Conservation (phyloP, 2,329 filamentous ascomycete species). For the Neonectria punicea region DNA sequence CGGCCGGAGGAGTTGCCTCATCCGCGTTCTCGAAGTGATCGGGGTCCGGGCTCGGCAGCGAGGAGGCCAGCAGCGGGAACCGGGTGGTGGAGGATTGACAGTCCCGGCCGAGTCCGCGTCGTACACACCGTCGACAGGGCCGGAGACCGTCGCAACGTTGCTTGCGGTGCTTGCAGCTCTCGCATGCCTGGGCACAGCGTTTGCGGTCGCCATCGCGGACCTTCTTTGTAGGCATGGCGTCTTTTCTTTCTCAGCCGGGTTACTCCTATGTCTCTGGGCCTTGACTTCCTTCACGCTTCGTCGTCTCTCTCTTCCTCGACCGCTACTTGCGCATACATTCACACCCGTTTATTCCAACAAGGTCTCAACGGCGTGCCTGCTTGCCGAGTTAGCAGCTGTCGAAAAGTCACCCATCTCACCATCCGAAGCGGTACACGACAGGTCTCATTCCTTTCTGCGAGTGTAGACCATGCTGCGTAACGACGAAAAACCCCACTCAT, state of each 20-base stretch:
- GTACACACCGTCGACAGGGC: slow-evolving; percentile 39
- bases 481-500: not conserved
- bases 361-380: not conserved
- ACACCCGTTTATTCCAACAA: not conserved
- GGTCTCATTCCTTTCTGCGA: not conserved
- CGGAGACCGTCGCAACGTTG: slow-evolving; percentile 39
- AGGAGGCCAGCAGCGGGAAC: slow-evolving; percentile 37
- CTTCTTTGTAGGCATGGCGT: slow-evolving; percentile 38
- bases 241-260: not conserved
- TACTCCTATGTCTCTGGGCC: not conserved
- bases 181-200: slow-evolving; percentile 40
- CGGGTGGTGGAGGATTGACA: slow-evolving; percentile 32
- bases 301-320: not conserved
- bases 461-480: not conserved
- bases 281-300: not conserved
- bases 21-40: slow-evolving; percentile 16
- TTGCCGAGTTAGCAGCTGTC: not conserved
- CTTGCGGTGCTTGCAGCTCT: slow-evolving; percentile 41
- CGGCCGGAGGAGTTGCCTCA: slow-evolving; percentile 6
- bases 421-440: too few species aligned
- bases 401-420: not conserved
- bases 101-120: slow-evolving; percentile 36
- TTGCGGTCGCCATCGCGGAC: slow-evolving; percentile 39
- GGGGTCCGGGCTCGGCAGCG: slow-evolving; percentile 40
- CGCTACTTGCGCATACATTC: not conserved